These are phyloP conservation scores for Phylloporus arenicola DNA, from an alignment of 768 basidiomycete species.

Conservation along the genomic window DNA sequence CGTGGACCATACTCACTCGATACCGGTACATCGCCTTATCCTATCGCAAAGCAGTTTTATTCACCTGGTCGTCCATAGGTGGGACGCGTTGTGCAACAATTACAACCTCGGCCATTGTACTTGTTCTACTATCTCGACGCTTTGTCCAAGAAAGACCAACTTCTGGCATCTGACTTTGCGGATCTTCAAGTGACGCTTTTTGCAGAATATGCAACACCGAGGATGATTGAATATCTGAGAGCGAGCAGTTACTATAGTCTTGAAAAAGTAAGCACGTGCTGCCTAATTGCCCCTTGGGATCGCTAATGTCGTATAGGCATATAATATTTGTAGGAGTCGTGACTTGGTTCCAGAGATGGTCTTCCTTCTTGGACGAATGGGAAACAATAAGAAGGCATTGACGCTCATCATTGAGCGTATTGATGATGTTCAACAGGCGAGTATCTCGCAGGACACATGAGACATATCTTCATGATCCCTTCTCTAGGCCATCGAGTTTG, in stretches of 20 bases:
- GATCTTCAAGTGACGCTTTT: slow-evolving; percentile 89
- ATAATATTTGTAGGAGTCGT: slow-evolving; percentile 73
- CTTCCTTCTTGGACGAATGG: slow-evolving; percentile 94
- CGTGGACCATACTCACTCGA: slow-evolving; percentile 93
- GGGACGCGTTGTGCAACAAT: slow-evolving; percentile 80
- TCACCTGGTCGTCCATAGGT: slow-evolving; percentile 46
- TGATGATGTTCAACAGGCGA: slow-evolving; percentile 83
- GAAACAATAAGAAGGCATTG: slow-evolving; percentile 92
- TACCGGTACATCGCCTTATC: slow-evolving; percentile 58
- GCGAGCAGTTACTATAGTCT: slow-evolving; percentile 89
- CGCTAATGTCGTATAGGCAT: slow-evolving; percentile 51
- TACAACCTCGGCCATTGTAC: slow-evolving; percentile 69
- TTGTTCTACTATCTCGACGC: slow-evolving; percentile 93
- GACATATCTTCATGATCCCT: not conserved
- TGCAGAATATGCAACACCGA: slow-evolving; percentile 75
- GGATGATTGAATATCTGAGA: slow-evolving; percentile 86
- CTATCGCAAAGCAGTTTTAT: not conserved
- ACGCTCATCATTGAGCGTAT: slow-evolving; percentile 92
- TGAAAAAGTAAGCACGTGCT: slow-evolving; percentile 51
- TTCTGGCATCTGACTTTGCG: slow-evolving; percentile 72
- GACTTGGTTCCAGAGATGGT: slow-evolving; percentile 96
- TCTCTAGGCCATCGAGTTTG: slow-evolving; percentile 89
- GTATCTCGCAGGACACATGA: slow-evolving; percentile 16
- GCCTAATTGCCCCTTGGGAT: not conserved
- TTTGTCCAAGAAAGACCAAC: slow-evolving; percentile 80